Evolutionary conservation across 768 basidiomycete genomes (phyloP).

Genomic region (Stropharia rugosoannulata): DNA sequence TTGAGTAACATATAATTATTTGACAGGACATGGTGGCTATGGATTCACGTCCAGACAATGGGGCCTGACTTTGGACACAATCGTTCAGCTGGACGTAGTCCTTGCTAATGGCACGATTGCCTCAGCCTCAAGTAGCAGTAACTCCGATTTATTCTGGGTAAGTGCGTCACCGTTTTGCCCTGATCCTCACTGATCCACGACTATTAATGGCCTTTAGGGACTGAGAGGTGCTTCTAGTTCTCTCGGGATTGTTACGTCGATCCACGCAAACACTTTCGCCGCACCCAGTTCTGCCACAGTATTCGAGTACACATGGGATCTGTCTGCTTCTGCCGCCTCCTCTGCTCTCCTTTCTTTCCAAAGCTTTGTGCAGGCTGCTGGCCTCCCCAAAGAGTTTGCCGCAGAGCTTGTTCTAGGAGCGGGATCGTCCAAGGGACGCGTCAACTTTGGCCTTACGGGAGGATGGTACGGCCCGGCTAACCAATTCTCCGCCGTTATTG

Average conservation of each 20-base stretch:
- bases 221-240: constrained; percentile 38
- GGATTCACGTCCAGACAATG: constrained; percentile 26
- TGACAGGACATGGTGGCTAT: constrained; percentile 23
- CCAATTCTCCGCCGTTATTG: constrained; percentile 23
- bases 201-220: constrained; percentile 23
- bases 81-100: constrained; percentile 23
- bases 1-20: background rate
- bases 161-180: background rate
- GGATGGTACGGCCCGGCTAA: constrained; percentile 29
- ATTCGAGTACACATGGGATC: constrained; percentile 37
- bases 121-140: constrained; percentile 13
- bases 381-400: constrained; percentile 34
- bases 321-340: constrained; percentile 28
- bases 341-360: constrained; percentile 34
- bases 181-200: background rate
- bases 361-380: constrained; percentile 25
- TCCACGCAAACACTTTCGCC: constrained; percentile 32
- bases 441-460: constrained; percentile 31
- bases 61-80: constrained; percentile 27
- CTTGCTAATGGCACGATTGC: constrained; percentile 25
- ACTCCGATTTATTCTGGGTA: constrained; percentile 30
- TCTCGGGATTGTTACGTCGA: constrained; percentile 38
- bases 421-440: constrained; percentile 26
- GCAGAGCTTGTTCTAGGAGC: constrained; percentile 28
- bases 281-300: constrained; percentile 33